Evolutionary conservation across 495 filamentous ascomycete genomes (phyloP).

Genomic region (Parmelia sp.): DNA sequence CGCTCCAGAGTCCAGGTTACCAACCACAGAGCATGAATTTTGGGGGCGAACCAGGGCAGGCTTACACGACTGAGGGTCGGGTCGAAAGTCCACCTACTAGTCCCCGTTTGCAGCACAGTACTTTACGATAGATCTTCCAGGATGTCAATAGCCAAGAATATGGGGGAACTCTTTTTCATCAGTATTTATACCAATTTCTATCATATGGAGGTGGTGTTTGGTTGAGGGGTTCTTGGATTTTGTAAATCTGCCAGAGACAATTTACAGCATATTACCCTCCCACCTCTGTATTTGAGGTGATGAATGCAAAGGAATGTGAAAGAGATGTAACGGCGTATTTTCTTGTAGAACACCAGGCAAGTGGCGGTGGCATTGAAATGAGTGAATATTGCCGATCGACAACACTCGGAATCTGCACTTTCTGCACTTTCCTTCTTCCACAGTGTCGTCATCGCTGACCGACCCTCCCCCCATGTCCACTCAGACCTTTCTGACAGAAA

Average conservation of each 20-base stretch:
- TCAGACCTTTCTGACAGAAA: background rate
- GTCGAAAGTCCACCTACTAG: constrained; percentile 37
- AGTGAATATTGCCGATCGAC: background rate
- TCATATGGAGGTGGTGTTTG: constrained; percentile 17
- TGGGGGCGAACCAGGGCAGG: constrained; percentile 28
- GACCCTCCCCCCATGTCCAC: background rate
- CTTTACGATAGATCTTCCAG: constrained; percentile 18
- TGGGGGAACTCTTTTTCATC: constrained; percentile 1
- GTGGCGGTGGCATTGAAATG: background rate
- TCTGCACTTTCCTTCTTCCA: background rate
- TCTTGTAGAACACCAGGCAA: background rate
- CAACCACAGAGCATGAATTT: constrained; percentile 24
- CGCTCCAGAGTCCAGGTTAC: constrained; percentile 34
- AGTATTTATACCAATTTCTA: constrained; percentile 27
- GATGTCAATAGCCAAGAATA: background rate
- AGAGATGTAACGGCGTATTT: background rate
- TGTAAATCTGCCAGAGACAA: constrained; percentile 1
- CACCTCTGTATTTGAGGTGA: background rate
- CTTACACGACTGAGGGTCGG: constrained; percentile 33
- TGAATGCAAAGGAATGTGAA: background rate
- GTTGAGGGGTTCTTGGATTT: constrained; percentile 1
- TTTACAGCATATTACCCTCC: background rate
- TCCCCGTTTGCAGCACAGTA: constrained; percentile 29
- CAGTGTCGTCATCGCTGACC: background rate
- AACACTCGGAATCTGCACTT: background rate